phyloP scores from a whole-genome alignment of 2,329 filamentous ascomycete genomes.

The Pseudogymnoascus sp. region DNA sequence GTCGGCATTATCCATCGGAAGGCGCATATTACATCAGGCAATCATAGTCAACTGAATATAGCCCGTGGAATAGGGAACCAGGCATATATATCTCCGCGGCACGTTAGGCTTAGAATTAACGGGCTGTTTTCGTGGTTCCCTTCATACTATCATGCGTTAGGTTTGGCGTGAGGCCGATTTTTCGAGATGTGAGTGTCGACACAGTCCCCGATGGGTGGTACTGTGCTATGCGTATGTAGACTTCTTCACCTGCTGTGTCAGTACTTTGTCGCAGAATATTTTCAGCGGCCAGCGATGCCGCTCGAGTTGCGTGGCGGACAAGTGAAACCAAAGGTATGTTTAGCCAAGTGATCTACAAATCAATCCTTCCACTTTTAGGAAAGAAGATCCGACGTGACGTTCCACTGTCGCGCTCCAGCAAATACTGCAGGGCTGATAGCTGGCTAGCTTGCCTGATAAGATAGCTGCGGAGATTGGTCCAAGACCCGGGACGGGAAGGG shows the following conservation, averaged over 20 bases:
- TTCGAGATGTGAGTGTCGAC: neutral
- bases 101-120: neutral
- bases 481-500: neutral
- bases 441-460: neutral
- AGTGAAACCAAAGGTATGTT: neutral
- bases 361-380: neutral
- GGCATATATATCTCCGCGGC: no score
- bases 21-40: neutral
- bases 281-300: neutral
- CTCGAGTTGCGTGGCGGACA: neutral
- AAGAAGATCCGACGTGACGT: neutral
- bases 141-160: neutral
- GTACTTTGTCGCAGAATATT: neutral
- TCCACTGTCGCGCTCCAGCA: neutral
- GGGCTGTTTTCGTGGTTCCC: neutral
- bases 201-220: neutral
- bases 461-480: neutral
- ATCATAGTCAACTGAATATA: neutral
- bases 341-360: neutral
- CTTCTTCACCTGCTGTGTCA: neutral
- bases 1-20: neutral
- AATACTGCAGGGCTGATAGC: neutral
- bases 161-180: neutral
- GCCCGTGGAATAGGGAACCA: neutral
- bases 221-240: neutral